Conservation (phyloP, 306 rosid genomes). For the Corylus heterophylla region DNA sequence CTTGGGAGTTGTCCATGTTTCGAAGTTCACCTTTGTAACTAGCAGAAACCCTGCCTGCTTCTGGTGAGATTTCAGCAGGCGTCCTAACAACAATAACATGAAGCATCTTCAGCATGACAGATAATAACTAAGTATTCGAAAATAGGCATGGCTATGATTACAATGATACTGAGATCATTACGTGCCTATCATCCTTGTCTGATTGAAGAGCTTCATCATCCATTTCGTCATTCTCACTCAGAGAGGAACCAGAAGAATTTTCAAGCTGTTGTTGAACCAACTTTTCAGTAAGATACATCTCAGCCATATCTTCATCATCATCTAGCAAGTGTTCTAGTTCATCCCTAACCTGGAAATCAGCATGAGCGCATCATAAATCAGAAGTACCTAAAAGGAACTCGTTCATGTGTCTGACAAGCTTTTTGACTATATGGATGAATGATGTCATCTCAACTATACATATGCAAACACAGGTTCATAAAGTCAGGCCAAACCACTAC, state of each 20-base stretch:
- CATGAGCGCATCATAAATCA: conserved; percentile 12
- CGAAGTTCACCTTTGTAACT: conserved; percentile 43
- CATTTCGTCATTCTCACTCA: conserved; percentile 39
- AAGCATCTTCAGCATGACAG: conserved; percentile 2
- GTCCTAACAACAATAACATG: conserved; percentile 31
- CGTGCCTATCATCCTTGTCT: conserved; percentile 55
- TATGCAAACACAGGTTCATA: background rate
- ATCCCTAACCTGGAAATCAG: conserved; percentile 64
- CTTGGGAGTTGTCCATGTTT: conserved; percentile 35
- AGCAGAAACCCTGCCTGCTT: conserved; percentile 36
- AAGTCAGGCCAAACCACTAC: background rate
- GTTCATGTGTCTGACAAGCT: background rate
- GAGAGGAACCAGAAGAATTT: conserved; percentile 61
- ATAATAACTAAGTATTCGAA: background rate
- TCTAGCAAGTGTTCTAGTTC: conserved; percentile 93
- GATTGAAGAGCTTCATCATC: conserved; percentile 39
- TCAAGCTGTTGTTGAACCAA: conserved; percentile 57
- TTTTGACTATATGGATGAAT: background rate
- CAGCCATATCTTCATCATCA: conserved; percentile 99
- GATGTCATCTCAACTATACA: background rate
- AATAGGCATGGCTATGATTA: background rate
- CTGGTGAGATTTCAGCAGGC: conserved; percentile 60
- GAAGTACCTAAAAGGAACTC: background rate
- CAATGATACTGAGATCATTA: conserved; percentile 14
- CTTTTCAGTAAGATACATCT: conserved; percentile 92